Percentiles rank a stretch among this genome's conserved stretches.
These are phyloP conservation scores for Cercospora zeae-maydis DNA, from an alignment of 2,329 filamentous ascomycete genomes.

Conservation along the genomic window DNA sequence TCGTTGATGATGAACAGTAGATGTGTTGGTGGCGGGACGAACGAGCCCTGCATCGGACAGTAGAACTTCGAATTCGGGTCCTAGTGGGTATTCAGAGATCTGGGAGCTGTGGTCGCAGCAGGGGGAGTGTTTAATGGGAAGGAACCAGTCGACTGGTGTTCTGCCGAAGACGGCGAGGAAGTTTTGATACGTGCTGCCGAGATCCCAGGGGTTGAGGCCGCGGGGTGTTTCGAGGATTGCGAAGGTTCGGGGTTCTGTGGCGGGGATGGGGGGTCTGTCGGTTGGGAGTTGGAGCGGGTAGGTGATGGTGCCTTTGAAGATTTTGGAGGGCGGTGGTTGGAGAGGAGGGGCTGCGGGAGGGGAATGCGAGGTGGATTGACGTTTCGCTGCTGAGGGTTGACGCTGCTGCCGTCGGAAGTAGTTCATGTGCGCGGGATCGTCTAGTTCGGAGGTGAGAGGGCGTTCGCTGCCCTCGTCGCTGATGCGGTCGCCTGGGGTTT, in stretches of 20 bases:
- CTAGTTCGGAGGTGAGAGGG: conserved; percentile 36
- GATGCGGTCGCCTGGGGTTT: conserved; percentile 8
- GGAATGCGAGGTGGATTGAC: conserved; percentile 8
- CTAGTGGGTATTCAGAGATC: conserved; percentile 36
- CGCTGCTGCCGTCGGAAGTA: conserved; percentile 32
- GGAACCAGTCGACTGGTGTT: conserved; percentile 66
- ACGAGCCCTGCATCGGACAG: conserved; percentile 33
- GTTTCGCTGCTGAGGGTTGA: conserved; percentile 13
- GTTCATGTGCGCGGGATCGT: conserved; percentile 32
- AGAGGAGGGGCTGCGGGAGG: conserved; percentile 5
- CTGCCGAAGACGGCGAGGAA: conserved; percentile 75
- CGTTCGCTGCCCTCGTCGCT: conserved; percentile 25
- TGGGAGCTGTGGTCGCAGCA: conserved; percentile 58
- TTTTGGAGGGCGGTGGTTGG: conserved; percentile 13
- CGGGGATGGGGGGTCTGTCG: conserved; percentile 36
- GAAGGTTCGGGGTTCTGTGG: conserved; percentile 57
- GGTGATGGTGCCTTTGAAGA: conserved; percentile 49
- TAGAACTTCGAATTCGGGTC: conserved; percentile 35
- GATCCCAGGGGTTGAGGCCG: conserved; percentile 82
- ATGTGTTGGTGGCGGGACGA: conserved; percentile 13
- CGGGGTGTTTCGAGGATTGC: conserved; percentile 70
- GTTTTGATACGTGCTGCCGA: conserved; percentile 63
- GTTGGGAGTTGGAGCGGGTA: conserved; percentile 52
- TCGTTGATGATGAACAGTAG: background rate
- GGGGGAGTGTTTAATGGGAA: conserved; percentile 72